Evolutionary conservation across 495 filamentous ascomycete genomes (phyloP).

Genomic region (Penicillium canariense): DNA sequence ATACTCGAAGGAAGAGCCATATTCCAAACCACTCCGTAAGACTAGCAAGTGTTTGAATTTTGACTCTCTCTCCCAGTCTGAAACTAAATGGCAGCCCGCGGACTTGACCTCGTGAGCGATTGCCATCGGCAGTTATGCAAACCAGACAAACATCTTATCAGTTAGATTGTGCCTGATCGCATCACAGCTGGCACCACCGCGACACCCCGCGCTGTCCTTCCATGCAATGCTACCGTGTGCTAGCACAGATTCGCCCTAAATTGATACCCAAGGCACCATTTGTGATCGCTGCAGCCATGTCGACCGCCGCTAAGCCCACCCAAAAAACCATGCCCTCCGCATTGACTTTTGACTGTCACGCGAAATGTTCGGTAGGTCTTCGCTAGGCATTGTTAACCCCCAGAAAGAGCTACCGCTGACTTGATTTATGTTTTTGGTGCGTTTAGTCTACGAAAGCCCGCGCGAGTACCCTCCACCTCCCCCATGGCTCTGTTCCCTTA

Average conservation of each 20-base stretch:
- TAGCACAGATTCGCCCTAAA: slow-evolving; percentile 10
- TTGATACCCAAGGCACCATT: background rate
- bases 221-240: slow-evolving; percentile 23
- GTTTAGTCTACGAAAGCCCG: slow-evolving; percentile 88
- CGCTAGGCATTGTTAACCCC: background rate
- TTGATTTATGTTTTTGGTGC: background rate
- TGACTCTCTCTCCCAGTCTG: too few relatives aligned
- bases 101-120: too few relatives aligned
- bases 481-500: slow-evolving; percentile 85
- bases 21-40: too few relatives aligned
- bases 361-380: slow-evolving; percentile 72
- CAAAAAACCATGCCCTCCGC: slow-evolving; percentile 64
- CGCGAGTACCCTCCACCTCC: slow-evolving; percentile 83
- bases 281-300: slow-evolving; percentile 32
- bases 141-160: slow-evolving; percentile 30
- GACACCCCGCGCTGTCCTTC: slow-evolving; percentile 7
- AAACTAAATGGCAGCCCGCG: too few relatives aligned
- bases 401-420: background rate
- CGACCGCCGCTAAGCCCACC: slow-evolving; percentile 26
- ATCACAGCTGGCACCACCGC: slow-evolving; percentile 10
- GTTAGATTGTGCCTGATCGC: slow-evolving; percentile 18
- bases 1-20: too few relatives aligned
- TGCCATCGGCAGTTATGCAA: slow-evolving; percentile 17
- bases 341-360: slow-evolving; percentile 76
- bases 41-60: too few relatives aligned